phyloP scores from a whole-genome alignment of 495 filamentous ascomycete species.

The Hypoxylon trugodes region DNA sequence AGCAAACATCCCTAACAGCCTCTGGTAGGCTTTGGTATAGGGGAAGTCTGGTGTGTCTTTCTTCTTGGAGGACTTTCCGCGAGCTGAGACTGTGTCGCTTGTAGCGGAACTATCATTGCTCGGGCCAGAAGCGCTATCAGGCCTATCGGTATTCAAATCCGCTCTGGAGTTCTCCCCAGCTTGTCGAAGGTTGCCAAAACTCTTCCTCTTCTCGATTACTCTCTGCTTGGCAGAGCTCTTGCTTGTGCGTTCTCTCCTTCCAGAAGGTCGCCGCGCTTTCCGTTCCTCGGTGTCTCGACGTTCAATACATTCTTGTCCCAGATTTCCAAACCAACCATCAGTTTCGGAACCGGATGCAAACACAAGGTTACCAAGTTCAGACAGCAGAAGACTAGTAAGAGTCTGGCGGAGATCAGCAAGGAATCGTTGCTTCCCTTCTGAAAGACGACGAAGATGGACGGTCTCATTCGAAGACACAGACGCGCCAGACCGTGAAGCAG shows the following conservation, averaged over 20 bases:
- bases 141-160: slow-evolving; percentile 40
- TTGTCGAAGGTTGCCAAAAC: slow-evolving; percentile 59
- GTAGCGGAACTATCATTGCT: slow-evolving; percentile 53
- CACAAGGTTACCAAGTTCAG: slow-evolving; percentile 85
- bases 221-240: slow-evolving; percentile 61
- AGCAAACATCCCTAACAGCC: slow-evolving; percentile 84
- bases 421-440: slow-evolving; percentile 69
- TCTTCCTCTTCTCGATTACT: slow-evolving; percentile 67
- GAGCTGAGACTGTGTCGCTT: slow-evolving; percentile 52
- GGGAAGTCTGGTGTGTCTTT: slow-evolving; percentile 67
- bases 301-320: slow-evolving; percentile 81
- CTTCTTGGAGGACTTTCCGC: slow-evolving; percentile 47
- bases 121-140: slow-evolving; percentile 44
- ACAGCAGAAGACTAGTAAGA: slow-evolving; percentile 84
- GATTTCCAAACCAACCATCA: slow-evolving; percentile 83
- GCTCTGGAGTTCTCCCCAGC: slow-evolving; percentile 47
- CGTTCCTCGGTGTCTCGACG: slow-evolving; percentile 71
- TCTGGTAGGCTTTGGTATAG: slow-evolving; percentile 77
- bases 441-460: slow-evolving; percentile 61
- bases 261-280: slow-evolving; percentile 47
- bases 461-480: slow-evolving; percentile 68
- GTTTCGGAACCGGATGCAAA: slow-evolving; percentile 91
- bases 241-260: slow-evolving; percentile 46
- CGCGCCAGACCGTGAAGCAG: slow-evolving; percentile 58
- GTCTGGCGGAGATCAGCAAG: slow-evolving; percentile 79